phyloP scores from a whole-genome alignment of 768 basidiomycete species.

The Mycena pura region DNA sequence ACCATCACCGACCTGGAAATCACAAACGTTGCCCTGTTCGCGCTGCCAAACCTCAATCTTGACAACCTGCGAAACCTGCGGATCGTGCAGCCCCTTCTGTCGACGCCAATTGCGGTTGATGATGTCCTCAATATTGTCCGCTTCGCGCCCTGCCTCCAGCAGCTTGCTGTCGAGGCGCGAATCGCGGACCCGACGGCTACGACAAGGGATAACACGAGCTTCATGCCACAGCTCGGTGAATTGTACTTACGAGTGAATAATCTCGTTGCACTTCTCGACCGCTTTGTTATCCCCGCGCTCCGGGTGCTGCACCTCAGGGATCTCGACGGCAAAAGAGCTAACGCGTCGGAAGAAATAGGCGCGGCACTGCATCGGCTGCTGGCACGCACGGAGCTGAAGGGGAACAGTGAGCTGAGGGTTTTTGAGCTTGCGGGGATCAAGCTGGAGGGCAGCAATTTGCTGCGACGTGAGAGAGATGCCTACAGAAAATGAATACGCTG shows the following conservation, averaged over 20 bases:
- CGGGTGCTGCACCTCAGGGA: constrained; percentile 40
- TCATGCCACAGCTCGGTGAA: constrained; percentile 26
- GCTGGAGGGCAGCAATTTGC: constrained; percentile 20
- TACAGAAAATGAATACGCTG: constrained; percentile 36
- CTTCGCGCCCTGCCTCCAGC: constrained; percentile 23
- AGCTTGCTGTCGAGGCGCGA: constrained; percentile 33
- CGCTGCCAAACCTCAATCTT: constrained; percentile 26
- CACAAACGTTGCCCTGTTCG: constrained; percentile 33
- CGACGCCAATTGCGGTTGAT: constrained; percentile 30
- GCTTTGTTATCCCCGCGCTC: constrained; percentile 40
- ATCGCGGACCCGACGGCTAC: constrained; percentile 14
- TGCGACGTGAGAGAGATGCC: constrained; percentile 39
- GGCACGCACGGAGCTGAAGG: constrained; percentile 39
- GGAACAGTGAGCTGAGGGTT: constrained; percentile 29
- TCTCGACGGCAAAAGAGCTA: constrained; percentile 40
- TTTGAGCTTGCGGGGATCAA: constrained; percentile 37
- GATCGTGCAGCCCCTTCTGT: constrained; percentile 32
- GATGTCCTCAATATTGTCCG: constrained; percentile 28
- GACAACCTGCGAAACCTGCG: constrained; percentile 26
- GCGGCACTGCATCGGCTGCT: constrained; percentile 36
- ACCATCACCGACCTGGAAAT: constrained; percentile 23
- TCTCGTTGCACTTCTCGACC: constrained; percentile 37
- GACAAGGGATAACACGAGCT: constrained; percentile 5
- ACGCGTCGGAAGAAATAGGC: constrained; percentile 37
- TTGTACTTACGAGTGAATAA: constrained; percentile 44